Evolutionary conservation across 75 land plant species (phyloP).

Genomic region (Cupressus sempervirens): DNA sequence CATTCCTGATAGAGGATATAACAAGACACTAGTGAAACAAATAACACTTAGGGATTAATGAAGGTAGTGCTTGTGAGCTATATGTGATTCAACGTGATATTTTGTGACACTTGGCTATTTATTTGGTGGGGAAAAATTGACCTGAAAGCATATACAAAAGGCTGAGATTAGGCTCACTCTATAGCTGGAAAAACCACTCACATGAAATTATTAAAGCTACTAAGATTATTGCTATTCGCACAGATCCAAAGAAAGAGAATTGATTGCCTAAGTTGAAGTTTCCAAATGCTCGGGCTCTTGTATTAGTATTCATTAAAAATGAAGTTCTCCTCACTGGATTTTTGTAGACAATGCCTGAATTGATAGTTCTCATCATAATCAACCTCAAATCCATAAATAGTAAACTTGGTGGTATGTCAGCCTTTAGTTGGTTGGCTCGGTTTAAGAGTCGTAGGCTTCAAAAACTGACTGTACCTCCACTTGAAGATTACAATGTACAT

Average conservation of each 20-base stretch:
- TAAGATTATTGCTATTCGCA: slow-evolving; percentile 51
- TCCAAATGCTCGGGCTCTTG: slow-evolving; percentile 58
- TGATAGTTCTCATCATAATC: not conserved
- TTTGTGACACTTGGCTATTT: slow-evolving; percentile 51
- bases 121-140: slow-evolving; percentile 16
- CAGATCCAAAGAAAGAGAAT: slow-evolving; percentile 52
- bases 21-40: too few species aligned
- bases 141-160: slow-evolving; percentile 21
- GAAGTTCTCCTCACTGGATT: slow-evolving; percentile 18
- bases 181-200: slow-evolving; percentile 36
- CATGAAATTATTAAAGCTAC: slow-evolving; percentile 35
- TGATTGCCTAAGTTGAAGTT: slow-evolving; percentile 46
- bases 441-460: not conserved
- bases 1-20: too few species aligned
- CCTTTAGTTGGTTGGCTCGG: not conserved
- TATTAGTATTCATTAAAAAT: slow-evolving; percentile 38
- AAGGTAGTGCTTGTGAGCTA: slow-evolving; percentile 35
- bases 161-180: slow-evolving; percentile 29
- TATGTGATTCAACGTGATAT: slow-evolving; percentile 54
- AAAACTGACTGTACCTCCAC: not conserved
- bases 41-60: not conserved
- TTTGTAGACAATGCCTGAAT: not conserved
- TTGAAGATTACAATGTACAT: not conserved
- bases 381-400: not conserved
- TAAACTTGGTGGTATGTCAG: not conserved